A percentile compares a stretch with the other conserved stretches of the same genome.
Conservation (phyloP, 1,284 basidiomycete genomes). For the Papiliotrema flavescens region DNA sequence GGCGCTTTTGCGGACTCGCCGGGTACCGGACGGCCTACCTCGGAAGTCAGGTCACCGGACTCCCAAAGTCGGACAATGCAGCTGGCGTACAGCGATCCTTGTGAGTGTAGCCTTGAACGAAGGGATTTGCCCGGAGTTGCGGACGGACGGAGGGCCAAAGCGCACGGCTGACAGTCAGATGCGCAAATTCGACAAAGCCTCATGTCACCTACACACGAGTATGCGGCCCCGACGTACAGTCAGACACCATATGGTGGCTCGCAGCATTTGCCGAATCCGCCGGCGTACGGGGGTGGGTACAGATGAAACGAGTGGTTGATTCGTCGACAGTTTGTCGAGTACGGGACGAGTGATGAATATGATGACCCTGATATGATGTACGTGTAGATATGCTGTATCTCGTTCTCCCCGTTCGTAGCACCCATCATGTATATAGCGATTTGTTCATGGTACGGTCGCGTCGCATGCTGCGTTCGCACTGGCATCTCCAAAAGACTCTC, state of each 20-base stretch:
- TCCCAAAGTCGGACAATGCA: conserved; percentile 74
- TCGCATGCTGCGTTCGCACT: no score
- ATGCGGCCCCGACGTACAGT: conserved; percentile 45
- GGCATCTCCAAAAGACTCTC: no score
- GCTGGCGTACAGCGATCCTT: conserved; percentile 45
- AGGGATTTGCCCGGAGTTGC: neutral
- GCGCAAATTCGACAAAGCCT: conserved; percentile 4
- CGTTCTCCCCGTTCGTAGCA: no score
- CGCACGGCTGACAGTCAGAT: neutral
- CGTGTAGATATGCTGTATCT: neutral
- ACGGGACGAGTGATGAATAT: neutral
- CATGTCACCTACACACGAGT: neutral
- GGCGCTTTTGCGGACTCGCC: conserved; percentile 66
- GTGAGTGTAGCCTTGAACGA: conserved; percentile 56
- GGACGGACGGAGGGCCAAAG: no score
- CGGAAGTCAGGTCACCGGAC: conserved; percentile 31
- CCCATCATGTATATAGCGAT: no score
- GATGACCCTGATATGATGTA: neutral
- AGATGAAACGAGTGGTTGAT: conserved; percentile 6
- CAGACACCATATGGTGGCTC: conserved; percentile 3
- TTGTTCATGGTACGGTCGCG: no score
- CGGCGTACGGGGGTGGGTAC: conserved; percentile 30
- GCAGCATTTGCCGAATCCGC: conserved; percentile 26
- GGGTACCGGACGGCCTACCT: conserved; percentile 7
- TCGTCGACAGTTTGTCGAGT: neutral